These are phyloP conservation scores for Coprinopsis sp. DNA, from an alignment of 768 basidiomycete genomes.

Conservation along the genomic window DNA sequence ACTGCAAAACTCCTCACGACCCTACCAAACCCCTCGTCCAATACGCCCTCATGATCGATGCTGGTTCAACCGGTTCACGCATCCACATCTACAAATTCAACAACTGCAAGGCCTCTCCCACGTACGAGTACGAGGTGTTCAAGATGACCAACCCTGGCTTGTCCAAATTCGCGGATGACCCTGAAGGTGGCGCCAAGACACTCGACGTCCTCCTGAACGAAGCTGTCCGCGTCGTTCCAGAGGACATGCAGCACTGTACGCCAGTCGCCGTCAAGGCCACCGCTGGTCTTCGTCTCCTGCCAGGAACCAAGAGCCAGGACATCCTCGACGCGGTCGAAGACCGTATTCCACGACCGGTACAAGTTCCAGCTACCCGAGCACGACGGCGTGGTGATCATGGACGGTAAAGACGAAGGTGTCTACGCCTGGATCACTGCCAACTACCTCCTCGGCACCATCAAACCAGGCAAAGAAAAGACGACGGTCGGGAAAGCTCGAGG, in stretches of 20 bases:
- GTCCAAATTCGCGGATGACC: conserved; percentile 53
- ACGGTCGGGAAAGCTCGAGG: conserved; percentile 16
- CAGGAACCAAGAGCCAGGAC: conserved; percentile 52
- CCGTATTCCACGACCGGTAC: conserved; percentile 52
- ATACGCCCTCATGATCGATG: conserved; percentile 97
- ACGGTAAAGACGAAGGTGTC: conserved; percentile 94
- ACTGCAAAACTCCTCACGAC: conserved; percentile 59
- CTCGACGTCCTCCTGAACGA: conserved; percentile 78
- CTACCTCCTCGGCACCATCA: conserved; percentile 77
- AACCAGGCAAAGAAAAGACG: conserved; percentile 1
- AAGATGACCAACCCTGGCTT: conserved; percentile 77
- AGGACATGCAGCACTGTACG: conserved; percentile 63
- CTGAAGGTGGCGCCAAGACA: conserved; percentile 69
- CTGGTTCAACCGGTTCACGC: conserved; percentile 94
- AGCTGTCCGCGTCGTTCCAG: conserved; percentile 75
- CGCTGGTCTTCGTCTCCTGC: conserved; percentile 78
- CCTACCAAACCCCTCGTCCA: conserved; percentile 61
- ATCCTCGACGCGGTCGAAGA: conserved; percentile 73
- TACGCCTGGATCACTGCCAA: conserved; percentile 99
- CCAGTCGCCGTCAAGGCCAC: conserved; percentile 91
- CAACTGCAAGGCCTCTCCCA: conserved; percentile 71
- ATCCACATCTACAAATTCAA: conserved; percentile 99
- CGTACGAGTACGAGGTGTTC: conserved; percentile 93
- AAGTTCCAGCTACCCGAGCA: conserved; percentile 55
- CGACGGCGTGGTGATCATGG: conserved; percentile 84